Evolutionary conservation across 2,329 filamentous ascomycete species (phyloP).

Genomic region (Corynespora cassiicola): DNA sequence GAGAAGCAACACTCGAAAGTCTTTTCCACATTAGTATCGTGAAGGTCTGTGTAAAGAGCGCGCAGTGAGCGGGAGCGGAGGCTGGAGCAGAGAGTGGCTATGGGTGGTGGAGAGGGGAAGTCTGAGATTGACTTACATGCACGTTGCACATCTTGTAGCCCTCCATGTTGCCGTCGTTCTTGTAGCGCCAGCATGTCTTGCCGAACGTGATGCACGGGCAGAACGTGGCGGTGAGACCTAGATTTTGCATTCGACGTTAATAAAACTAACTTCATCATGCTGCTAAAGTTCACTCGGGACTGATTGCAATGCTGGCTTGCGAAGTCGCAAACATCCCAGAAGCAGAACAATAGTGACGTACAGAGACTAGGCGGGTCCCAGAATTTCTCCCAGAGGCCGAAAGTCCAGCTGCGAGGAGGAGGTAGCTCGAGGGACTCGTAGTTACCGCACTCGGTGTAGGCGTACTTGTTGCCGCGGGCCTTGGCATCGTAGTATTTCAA

Average conservation of each 20-base stretch:
- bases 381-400: slow-evolving; percentile 27
- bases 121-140: slow-evolving; percentile 21
- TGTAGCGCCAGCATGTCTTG: slow-evolving; percentile 42
- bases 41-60: no score
- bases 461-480: no score
- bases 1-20: no score
- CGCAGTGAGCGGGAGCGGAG: slow-evolving; percentile 13
- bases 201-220: slow-evolving; percentile 46
- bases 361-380: slow-evolving; percentile 27
- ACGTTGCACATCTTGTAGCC: slow-evolving; percentile 40
- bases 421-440: no score
- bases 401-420: no score
- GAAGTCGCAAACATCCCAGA: background rate
- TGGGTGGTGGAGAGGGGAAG: slow-evolving; percentile 1
- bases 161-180: slow-evolving; percentile 36
- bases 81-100: background rate
- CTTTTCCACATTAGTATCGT: no score
- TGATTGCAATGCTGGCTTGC: background rate
- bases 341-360: slow-evolving; percentile 5
- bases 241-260: no score
- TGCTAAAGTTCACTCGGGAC: background rate
- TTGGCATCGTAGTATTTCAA: no score
- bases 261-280: slow-evolving; percentile 8
- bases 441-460: no score
- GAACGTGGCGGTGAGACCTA: slow-evolving; percentile 39